Evolutionary conservation across 441 rosid species (phyloP).

Genomic region (Populus hybrid): DNA sequence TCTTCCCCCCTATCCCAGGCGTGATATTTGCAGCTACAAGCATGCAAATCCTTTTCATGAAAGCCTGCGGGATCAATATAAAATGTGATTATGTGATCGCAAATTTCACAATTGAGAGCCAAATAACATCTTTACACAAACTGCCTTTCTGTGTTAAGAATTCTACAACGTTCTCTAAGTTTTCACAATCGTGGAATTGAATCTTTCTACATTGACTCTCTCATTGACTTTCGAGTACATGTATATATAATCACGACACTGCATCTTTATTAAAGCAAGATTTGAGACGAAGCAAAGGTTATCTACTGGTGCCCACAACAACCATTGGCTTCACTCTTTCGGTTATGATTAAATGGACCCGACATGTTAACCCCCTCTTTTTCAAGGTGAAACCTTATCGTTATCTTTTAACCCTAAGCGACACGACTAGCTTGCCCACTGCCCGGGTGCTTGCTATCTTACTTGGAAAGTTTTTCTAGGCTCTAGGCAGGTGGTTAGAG

Average conservation of each 20-base stretch:
- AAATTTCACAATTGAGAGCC: background rate
- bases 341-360: slow-evolving; percentile 8
- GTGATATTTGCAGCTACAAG: background rate
- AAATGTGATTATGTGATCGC: background rate
- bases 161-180: background rate
- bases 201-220: background rate
- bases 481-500: background rate
- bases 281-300: background rate
- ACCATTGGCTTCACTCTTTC: background rate
- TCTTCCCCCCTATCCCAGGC: background rate
- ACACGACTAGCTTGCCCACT: background rate
- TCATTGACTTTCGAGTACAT: background rate
- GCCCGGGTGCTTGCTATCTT: background rate
- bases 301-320: background rate
- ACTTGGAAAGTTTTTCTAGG: background rate
- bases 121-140: background rate
- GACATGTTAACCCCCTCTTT: background rate
- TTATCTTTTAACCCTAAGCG: background rate
- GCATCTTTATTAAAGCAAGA: background rate
- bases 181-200: background rate
- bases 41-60: background rate
- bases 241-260: background rate
- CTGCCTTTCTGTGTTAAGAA: background rate
- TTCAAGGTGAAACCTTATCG: background rate
- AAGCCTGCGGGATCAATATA: background rate